These are phyloP conservation scores for Jatropha curcas DNA, from an alignment of 345 rosid genomes.

Conservation along the genomic window DNA sequence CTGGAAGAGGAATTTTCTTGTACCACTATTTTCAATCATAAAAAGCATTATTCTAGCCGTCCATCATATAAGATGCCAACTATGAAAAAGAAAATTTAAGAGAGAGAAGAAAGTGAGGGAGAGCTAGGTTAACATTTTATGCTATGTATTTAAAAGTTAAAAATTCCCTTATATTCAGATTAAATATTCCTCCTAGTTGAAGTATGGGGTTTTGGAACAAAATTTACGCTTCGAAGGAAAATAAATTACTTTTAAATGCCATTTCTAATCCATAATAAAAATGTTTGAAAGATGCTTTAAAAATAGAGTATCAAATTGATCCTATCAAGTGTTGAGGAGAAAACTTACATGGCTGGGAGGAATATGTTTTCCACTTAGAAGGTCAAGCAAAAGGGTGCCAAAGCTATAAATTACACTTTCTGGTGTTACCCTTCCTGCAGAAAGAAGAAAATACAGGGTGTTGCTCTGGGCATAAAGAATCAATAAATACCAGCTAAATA, in stretches of 20 bases:
- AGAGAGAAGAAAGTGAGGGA: too few species aligned
- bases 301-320: background rate
- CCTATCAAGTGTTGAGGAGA: conserved; percentile 1
- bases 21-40: background rate
- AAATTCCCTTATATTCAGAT: background rate
- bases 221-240: background rate
- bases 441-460: conserved; percentile 15
- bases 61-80: background rate
- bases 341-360: conserved; percentile 91
- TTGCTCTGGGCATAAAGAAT: background rate
- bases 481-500: background rate
- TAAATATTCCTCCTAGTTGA: background rate
- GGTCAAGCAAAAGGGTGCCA: conserved; percentile 88
- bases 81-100: background rate
- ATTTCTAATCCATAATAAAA: background rate
- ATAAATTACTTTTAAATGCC: background rate
- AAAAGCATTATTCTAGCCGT: background rate
- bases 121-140: background rate
- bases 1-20: background rate
- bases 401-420: conserved; percentile 94
- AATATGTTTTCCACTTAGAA: conserved; percentile 94
- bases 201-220: background rate
- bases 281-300: background rate
- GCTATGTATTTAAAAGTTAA: background rate
- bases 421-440: conserved; percentile 73